Evolutionary conservation across 192 early-diverging fungal species (phyloP), one percentile per base, ranked within the genome.

Genomic region (Entomortierella chlamydospora): DNA sequence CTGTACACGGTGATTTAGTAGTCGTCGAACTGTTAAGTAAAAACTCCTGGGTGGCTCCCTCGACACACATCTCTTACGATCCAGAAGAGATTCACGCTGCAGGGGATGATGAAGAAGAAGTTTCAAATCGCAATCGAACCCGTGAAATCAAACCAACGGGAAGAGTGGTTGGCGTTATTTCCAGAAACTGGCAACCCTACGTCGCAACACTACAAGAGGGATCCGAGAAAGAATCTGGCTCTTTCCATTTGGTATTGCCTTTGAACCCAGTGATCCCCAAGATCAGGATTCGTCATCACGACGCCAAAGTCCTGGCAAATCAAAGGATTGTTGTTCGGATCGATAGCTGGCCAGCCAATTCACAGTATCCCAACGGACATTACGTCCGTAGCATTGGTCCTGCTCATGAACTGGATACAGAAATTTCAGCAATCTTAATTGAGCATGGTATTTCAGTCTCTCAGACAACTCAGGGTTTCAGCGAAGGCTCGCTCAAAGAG

Each of bases 361-460:
- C 90, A 18, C 88, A 89, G 80, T 91, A 94, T 65, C 93, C 93
- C 17, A 88, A 91, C 39, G 93, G 93, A 51, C 93, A 94, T 76
- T 94, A 89, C 73, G 87, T 94, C 41, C 85, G 90, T 22, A 83
- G 86, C 20, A 82, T 94, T 56, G 93, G 93, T 8, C 86, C 81
- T 0, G 85, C 90, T 29, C 87, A 90, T 67, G 79, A 88, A 2
- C 66, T 94, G 54, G 89, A 92, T 64, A 88, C 93, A 26, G 91
- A 94, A 66, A 89, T 94, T 52, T 90, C 91, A 33, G 90, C 88
- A 2, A 94, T 94, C 45, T 65, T 94, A 30, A 90, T 94, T 6
- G 93, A 94, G 66, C 91, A 89, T 64, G 87, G 89, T 13, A 93
- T 93, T 28, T 91, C 92, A 17, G 88, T 90, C 25, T 93, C 91